Evolutionary conservation across 345 rosid species (phyloP).

Genomic region (Hibiscus mutabilis): DNA sequence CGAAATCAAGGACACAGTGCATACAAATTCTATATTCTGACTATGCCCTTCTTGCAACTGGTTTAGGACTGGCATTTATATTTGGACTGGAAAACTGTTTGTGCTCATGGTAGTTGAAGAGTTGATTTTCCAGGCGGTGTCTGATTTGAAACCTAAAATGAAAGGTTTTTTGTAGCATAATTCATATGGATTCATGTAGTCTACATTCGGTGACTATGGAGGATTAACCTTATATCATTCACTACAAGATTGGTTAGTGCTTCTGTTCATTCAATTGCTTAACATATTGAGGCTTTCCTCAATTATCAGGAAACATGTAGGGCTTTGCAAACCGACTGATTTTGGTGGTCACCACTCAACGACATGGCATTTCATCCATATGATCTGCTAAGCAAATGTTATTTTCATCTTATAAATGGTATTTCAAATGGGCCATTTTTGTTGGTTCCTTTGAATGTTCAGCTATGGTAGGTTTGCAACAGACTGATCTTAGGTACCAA

Average conservation of each 20-base stretch:
- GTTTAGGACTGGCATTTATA: background rate
- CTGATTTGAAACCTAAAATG: no score
- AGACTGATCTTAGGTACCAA: background rate
- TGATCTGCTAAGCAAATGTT: background rate
- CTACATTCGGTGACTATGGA: no score
- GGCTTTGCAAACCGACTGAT: background rate
- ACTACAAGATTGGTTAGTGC: background rate
- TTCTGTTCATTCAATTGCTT: background rate
- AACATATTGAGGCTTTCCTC: background rate
- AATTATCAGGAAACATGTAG: background rate
- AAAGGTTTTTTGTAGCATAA: no score
- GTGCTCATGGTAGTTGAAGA: no score
- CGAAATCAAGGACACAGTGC: no score
- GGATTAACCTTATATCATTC: no score
- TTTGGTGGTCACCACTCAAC: background rate
- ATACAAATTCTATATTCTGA: no score
- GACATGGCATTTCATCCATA: background rate
- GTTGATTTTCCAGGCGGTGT: no score
- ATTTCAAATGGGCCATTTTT: background rate
- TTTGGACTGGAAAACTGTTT: no score
- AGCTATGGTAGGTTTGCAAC: background rate
- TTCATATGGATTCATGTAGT: no score
- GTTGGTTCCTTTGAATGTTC: background rate
- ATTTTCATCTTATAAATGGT: background rate
- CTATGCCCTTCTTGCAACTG: no score